Evolutionary conservation across 2,329 filamentous ascomycete species (phyloP), one percentile per base, ranked within the genome.

Genomic region (Cladosporium cucumerinum): DNA sequence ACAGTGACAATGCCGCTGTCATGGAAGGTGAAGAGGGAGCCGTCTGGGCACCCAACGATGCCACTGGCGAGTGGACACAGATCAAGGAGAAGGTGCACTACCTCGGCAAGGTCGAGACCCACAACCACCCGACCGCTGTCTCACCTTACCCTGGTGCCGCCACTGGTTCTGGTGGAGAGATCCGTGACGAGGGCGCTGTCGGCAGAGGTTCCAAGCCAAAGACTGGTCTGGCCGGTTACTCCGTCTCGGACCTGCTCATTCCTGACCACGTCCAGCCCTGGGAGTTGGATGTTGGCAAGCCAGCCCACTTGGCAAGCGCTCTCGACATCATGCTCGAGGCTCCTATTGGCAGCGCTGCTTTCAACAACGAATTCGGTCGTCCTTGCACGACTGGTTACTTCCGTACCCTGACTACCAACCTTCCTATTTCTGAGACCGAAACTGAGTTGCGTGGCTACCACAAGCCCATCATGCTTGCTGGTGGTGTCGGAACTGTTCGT

Each of bases 381-480:
- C 94, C 95, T 39, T 93, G 89, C 74, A 89, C 96, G 14, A 86
- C 89, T 2, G 95, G 95, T 25, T 94, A 93, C 75, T 99, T 99
- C 83, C 86, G 94, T 66, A 99, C 95, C 0, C 84, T 99, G 43
- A 86, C 96, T 32, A 90, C 89, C 51, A 84, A 87, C 65, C 84
- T 90, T 32, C 82, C 85, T 28, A 78, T 84, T n/a, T 84, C 82
- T 52, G 82, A 86, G 64, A 86, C 85, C 48, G 82, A 85, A 66
- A 84, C 83, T 23, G 92, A 96, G 70, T 85, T 92, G 73, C 86
- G 94, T 70, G 95, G 95, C 26, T 99, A 96, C 76, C 95, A 98
- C 80, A 99, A 99, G 81, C 95, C 95, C 11, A 97, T 97, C 77
- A 96, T 97, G 92, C 92, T 99, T 79, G 95, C 95, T 67, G 95